A percentile compares a stretch with the other conserved stretches of the same genome.
These are phyloP conservation scores for Adansonia grandidieri DNA, from an alignment of 441 rosid species.

Conservation along the genomic window DNA sequence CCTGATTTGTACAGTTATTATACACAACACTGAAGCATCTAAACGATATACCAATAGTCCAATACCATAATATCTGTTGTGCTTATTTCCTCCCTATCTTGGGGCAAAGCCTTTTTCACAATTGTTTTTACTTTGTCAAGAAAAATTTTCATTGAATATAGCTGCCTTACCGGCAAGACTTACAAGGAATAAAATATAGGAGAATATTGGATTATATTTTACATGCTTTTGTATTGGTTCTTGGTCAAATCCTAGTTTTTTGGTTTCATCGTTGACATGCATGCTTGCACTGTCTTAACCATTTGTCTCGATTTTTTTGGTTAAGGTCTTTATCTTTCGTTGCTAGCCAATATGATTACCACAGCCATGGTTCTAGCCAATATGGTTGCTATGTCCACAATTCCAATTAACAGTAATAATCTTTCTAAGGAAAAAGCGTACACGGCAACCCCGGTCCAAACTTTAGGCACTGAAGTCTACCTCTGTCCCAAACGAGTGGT, in stretches of 20 bases:
- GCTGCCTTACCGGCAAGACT: background rate
- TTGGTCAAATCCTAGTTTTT: background rate
- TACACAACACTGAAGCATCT: background rate
- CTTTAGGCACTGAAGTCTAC: no score
- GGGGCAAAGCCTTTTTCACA: background rate
- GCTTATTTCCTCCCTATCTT: no score
- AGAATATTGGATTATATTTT: background rate
- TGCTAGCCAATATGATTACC: no score
- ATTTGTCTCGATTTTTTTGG: background rate
- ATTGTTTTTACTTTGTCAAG: background rate
- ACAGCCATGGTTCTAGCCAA: no score
- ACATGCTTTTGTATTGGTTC: background rate
- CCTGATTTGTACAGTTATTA: conserved; percentile 3
- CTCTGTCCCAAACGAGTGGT: no score
- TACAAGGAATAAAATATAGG: background rate
- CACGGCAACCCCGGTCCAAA: no score
- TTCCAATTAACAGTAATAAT: background rate
- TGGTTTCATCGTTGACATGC: background rate
- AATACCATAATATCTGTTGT: background rate
- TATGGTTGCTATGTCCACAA: background rate
- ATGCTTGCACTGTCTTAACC: background rate
- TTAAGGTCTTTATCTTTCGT: background rate
- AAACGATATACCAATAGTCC: background rate
- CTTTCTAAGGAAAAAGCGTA: background rate
- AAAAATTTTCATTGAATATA: background rate